Evolutionary conservation across 768 basidiomycete species (phyloP).

Genomic region (Mycena alexandri): DNA sequence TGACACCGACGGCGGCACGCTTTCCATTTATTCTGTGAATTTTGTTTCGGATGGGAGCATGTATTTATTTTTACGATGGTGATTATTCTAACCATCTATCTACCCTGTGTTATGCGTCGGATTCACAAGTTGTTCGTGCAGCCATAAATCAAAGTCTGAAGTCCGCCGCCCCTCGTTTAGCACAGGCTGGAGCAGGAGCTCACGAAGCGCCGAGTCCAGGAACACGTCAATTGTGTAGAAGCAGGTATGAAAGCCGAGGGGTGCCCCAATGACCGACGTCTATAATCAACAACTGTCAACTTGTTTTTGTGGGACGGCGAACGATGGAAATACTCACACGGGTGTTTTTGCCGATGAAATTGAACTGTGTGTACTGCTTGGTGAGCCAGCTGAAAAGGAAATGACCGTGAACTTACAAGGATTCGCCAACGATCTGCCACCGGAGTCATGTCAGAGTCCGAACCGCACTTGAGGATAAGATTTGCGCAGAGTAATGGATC

Average conservation of each 20-base stretch:
- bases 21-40: no score
- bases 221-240: background rate
- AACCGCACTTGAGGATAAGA: background rate
- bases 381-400: background rate
- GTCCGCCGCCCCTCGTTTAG: background rate
- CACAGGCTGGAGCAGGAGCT: background rate
- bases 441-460: conserved; percentile 4
- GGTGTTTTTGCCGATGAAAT: background rate
- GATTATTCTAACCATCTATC: no score
- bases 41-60: no score
- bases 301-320: no score
- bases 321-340: background rate
- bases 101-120: background rate
- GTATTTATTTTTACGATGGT: no score
- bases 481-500: conserved; percentile 1
- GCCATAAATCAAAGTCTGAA: conserved; percentile 1
- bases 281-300: no score
- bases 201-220: background rate
- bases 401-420: background rate
- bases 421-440: background rate
- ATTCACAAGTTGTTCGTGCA: conserved; percentile 2
- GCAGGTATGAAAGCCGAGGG: conserved; percentile 2
- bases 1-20: no score
- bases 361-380: background rate
- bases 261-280: background rate